A percentile compares a stretch with the other conserved stretches of the same genome.
Evolutionary conservation across 768 basidiomycete genomes (phyloP).

Genomic region (Suillus hirtellus): DNA sequence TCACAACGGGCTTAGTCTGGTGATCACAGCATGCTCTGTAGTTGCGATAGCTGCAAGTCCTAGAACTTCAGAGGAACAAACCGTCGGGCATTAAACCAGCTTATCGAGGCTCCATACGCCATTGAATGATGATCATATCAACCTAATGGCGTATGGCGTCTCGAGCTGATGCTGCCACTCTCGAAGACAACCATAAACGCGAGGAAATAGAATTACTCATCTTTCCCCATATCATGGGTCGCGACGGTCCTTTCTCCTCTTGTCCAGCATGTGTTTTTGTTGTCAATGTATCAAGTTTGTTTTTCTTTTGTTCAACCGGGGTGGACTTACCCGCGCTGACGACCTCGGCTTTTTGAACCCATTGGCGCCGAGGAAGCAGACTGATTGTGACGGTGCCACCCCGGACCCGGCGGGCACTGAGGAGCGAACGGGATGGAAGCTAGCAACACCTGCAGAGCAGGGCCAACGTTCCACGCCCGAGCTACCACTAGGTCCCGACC

Average conservation of each 20-base stretch:
- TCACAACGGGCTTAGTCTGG: background rate
- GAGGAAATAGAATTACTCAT: background rate
- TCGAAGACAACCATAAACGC: background rate
- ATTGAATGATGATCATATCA: background rate
- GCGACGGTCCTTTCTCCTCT: background rate
- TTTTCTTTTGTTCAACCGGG: background rate
- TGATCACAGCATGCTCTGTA: background rate
- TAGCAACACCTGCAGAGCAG: background rate
- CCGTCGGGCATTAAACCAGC: background rate
- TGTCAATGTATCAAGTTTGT: background rate
- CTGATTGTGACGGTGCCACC: background rate
- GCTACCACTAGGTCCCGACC: no score
- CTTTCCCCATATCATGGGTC: background rate
- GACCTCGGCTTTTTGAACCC: background rate
- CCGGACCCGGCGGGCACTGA: conserved; percentile 4
- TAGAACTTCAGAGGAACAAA: background rate
- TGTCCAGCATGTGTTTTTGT: background rate
- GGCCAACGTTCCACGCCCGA: no score
- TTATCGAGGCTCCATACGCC: background rate
- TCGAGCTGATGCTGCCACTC: background rate
- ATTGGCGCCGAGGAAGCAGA: background rate
- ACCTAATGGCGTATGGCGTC: background rate
- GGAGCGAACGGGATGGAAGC: background rate
- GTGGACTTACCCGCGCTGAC: background rate
- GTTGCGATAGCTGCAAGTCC: background rate